These are phyloP conservation scores for Candida glucosophila DNA, from an alignment of 1,139 yeast species.

Conservation along the genomic window DNA sequence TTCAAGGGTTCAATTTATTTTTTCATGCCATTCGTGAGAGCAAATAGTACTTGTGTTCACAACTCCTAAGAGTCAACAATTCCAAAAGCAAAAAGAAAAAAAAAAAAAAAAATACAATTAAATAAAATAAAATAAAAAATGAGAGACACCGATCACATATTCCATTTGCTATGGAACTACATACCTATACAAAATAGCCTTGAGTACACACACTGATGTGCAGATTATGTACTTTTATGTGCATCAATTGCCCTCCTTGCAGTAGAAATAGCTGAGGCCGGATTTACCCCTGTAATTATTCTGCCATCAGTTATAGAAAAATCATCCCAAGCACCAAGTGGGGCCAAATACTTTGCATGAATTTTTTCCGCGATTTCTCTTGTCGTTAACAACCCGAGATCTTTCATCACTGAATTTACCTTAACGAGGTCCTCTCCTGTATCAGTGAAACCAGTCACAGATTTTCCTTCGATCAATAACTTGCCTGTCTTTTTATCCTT, in stretches of 20 bases:
- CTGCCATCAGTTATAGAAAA: constrained; percentile 45
- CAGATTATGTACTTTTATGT: too few relatives aligned
- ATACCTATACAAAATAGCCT: too few relatives aligned
- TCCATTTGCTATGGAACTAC: too few relatives aligned
- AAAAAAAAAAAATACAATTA: too few relatives aligned
- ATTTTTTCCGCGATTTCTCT: constrained; percentile 23
- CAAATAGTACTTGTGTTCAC: too few relatives aligned
- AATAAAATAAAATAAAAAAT: too few relatives aligned
- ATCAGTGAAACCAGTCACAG: constrained; percentile 54
- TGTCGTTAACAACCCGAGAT: constrained; percentile 23
- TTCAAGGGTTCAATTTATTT: too few relatives aligned
- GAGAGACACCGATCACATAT: too few relatives aligned
- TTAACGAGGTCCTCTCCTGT: constrained; percentile 39
- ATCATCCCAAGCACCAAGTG: constrained; percentile 45
- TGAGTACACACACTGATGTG: too few relatives aligned
- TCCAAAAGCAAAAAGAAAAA: too few relatives aligned
- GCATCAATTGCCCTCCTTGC: constrained; percentile 23
- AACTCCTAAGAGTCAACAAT: too few relatives aligned
- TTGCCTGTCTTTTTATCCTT: constrained; percentile 33
- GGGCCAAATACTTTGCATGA: constrained; percentile 39
- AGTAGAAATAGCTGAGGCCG: constrained; percentile 47
- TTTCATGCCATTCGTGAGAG: too few relatives aligned
- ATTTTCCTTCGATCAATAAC: constrained; percentile 41
- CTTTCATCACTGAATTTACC: constrained; percentile 24
- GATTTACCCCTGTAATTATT: constrained; percentile 55